phyloP scores from a whole-genome alignment of 441 rosid species.

The Arabidopsis hybrid region DNA sequence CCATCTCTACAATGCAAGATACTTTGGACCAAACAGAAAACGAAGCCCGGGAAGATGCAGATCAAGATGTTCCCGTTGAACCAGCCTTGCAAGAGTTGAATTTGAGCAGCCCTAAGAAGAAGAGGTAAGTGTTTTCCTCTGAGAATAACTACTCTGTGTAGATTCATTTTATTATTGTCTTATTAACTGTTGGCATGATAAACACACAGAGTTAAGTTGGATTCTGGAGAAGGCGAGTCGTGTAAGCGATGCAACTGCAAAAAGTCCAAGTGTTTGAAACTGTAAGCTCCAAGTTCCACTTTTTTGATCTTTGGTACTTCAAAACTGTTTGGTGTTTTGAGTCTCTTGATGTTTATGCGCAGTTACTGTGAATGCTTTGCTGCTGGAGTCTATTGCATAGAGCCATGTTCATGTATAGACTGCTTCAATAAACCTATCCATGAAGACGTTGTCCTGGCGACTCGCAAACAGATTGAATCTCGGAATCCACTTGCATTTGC shows the following conservation, averaged over 20 bases:
- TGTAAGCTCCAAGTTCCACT: constrained; percentile 61
- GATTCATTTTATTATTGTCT: background rate
- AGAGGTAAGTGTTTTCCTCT: constrained; percentile 55
- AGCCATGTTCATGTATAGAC: constrained; percentile 96
- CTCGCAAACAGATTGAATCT: constrained; percentile 98
- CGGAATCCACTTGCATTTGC: constrained; percentile 99
- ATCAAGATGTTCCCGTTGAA: constrained; percentile 46
- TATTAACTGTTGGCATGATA: background rate
- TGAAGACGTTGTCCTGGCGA: constrained; percentile 95
- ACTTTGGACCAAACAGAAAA: constrained; percentile 50
- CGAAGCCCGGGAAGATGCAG: constrained; percentile 56
- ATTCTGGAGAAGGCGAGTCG: constrained; percentile 72
- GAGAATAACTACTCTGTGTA: background rate
- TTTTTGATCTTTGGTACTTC: background rate
- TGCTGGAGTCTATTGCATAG: constrained; percentile 98
- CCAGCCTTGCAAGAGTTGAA: constrained; percentile 65
- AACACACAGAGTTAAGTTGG: constrained; percentile 60
- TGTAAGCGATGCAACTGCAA: constrained; percentile 99
- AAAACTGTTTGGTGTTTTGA: constrained; percentile 29
- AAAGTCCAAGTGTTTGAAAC: constrained; percentile 97
- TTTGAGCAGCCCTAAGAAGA: constrained; percentile 82
- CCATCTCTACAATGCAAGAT: constrained; percentile 40
- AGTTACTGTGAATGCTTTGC: constrained; percentile 99
- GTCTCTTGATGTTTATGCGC: constrained; percentile 39
- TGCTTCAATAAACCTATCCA: constrained; percentile 98